Evolutionary conservation across 345 rosid species (phyloP), one percentile per base, ranked within the genome.

Genomic region (Gossypium thurberi): DNA sequence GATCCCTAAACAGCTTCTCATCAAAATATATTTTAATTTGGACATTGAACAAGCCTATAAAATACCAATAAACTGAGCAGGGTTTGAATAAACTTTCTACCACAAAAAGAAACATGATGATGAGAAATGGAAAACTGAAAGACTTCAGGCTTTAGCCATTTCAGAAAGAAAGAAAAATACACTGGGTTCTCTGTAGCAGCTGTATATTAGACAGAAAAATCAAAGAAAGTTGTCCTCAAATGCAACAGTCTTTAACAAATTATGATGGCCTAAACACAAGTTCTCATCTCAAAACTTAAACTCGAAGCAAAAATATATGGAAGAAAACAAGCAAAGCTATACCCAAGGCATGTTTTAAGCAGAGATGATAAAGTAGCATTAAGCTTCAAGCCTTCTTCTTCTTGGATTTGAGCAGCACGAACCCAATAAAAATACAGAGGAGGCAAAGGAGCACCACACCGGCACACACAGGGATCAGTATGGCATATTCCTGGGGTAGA

Each of bases 401-500:
- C 76, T 92, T 92, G 50, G 97, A 87, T 71, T 95, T 89, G 78
- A 89, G 88, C 84, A 83, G 88, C 81, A 95, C 96, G 14, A 84
- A 67, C 60, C 97, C 98, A 43, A 90, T 77, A 82, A 92, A 94
- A 33, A 92, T 70, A 63, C 84, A 83, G 76, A 90, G 77, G 76
- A 90, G 82, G 74, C 84, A 87, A 55, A 90, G 87, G 59, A 90
- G 89, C 44, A 84, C 82, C 71, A 89, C 86, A 6, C 94, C 97
- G 2, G 90, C 90, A 47, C 80, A 89, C 28, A 90, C 86, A 9
- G 98, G 98, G 76, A 90, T 81, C 73, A 88, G 82, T 66, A 92
- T 83, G 26, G 98, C 98, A 66, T 85, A 92, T 76, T 95, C 98
- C 77, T 86, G 93, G 23, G 98, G 87, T 48, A 90, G 86, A 78